Evolutionary conservation across 163 green algal species (phyloP), one percentile per base, ranked within the genome.

Genomic region (Scenedesmus sp.): DNA sequence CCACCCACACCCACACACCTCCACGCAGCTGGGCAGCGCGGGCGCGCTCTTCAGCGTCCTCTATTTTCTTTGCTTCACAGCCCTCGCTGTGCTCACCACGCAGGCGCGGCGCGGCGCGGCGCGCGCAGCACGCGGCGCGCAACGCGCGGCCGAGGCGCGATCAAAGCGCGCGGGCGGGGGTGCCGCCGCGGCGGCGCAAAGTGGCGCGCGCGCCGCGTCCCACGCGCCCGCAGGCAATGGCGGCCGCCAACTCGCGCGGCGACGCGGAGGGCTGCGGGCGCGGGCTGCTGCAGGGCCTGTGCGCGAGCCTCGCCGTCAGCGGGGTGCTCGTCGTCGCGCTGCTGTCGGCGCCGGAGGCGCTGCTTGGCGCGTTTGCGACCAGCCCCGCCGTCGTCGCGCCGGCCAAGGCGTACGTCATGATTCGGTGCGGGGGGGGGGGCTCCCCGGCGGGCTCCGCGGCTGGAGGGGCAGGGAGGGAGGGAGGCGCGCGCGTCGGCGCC

Each of bases 11-110:
- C n/a, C n/a, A n/a, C n/a, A n/a, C n/a, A n/a, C n/a, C n/a, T n/a
- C n/a, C n/a, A n/a, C n/a, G n/a, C n/a, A n/a, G n/a, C 72, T 85
- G 31, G 80, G 80, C 22, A 45, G 45, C 42, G 82, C 82, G 34
- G 72, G 36, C 3, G 80, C 80, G 4, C 60, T 85, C 14, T 85
- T 79, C 64, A 82, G 60, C 24, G 72, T 85, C n/a, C 50, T 85
- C n/a, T 85, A 77, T 53, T 85, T 85, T 45, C 50, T 85, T 18
- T 70, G 62, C 29, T 85, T 85, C 72, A 82, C 60, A 48, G 64
- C 80, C 1, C 54, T 85, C 42, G 80, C 71, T 7, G 80, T 85
- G 39, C 31, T 85, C 10, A 70, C 56, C 53, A 85, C 80, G 36
- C 60, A 83, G 36, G 26, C 29, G 14, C 14, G 53, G 14, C 10